Evolutionary conservation across 495 filamentous ascomycete species (phyloP), one percentile per base, ranked within the genome.

Genomic region (Saxophila tyrrhenica): DNA sequence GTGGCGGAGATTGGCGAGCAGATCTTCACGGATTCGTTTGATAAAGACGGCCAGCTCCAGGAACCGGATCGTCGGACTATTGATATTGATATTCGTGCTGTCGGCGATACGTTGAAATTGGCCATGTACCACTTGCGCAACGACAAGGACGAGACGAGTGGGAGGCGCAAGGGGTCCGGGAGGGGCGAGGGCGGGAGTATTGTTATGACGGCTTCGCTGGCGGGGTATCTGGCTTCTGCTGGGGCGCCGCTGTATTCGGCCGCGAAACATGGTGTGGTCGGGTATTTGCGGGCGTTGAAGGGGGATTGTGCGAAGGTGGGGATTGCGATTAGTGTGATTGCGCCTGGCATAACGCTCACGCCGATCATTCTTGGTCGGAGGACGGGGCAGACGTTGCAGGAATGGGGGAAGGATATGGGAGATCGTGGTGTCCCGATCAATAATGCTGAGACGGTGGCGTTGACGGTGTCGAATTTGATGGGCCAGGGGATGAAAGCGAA

Each of bases 251-350:
- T 65, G 1, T 69, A 69, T 48, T 60, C 55, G 1, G 66, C 66
- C 13, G 66, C 66, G 0, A 69, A 69, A 43, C 66, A 69, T 25
- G 56, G 64, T 25, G 55, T 69, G 16, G 65, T 69, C 13, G 66
- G 66, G 41, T 61, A 67, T 23, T 57, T 69, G 59, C 64, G 66
- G n/a, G 65, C 66, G 1, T 53, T 69, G 1, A 65, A 69, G 41
- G 57, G 60, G 21, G 65, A 67, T 24, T 62, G 55, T 23, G 61
- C 63, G 11, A 62, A 59, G 50, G 48, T 63, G 21, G 52, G 59
- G 50, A 64, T 69, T 25, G 51, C 63, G 22, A 53, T 69, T 44
- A 53, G 57, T 2, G 61, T 69, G 16, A 62, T 69, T 15, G 66
- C 66, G n/a, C 66, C 65, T 0, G 66, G 60, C 2, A 67, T 69